These are phyloP conservation scores for Cyamopsis tetragonoloba DNA, from an alignment of 306 rosid genomes.

Conservation along the genomic window DNA sequence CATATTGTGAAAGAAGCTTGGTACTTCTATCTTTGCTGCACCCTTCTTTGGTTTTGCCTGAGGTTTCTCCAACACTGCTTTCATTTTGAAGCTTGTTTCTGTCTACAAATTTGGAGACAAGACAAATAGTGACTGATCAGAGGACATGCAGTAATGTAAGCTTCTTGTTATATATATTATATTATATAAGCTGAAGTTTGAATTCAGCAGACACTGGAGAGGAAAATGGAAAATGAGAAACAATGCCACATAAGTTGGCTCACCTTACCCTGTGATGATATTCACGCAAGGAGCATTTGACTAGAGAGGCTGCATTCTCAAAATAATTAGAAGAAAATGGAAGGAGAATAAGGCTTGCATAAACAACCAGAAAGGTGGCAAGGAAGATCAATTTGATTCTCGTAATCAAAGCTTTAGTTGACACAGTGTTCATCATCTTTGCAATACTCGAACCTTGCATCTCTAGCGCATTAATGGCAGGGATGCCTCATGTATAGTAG, in stretches of 20 bases:
- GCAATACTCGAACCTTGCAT: conserved; percentile 35
- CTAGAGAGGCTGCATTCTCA: conserved; percentile 50
- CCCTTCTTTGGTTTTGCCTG: conserved; percentile 3
- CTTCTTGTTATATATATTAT: too few species aligned
- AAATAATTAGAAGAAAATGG: conserved; percentile 54
- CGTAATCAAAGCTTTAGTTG: conserved; percentile 57
- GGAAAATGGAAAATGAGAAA: not conserved
- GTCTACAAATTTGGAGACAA: conserved; percentile 23
- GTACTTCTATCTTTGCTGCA: conserved; percentile 40
- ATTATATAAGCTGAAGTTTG: not conserved
- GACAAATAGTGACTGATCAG: not conserved
- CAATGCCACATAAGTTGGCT: conserved; percentile 26
- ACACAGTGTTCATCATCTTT: conserved; percentile 43
- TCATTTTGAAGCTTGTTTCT: conserved; percentile 40
- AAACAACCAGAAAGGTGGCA: conserved; percentile 44
- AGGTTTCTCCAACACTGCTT: conserved; percentile 51
- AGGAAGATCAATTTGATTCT: conserved; percentile 56
- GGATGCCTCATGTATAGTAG: not conserved
- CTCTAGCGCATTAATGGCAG: not conserved
- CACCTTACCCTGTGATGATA: conserved; percentile 80
- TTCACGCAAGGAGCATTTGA: conserved; percentile 58
- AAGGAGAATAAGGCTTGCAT: conserved; percentile 54
- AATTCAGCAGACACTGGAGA: not conserved
- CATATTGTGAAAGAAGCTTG: conserved; percentile 43
- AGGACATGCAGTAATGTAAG: too few species aligned